Evolutionary conservation across 495 filamentous ascomycete genomes (phyloP).

Genomic region (Tetracladium setigerum): DNA sequence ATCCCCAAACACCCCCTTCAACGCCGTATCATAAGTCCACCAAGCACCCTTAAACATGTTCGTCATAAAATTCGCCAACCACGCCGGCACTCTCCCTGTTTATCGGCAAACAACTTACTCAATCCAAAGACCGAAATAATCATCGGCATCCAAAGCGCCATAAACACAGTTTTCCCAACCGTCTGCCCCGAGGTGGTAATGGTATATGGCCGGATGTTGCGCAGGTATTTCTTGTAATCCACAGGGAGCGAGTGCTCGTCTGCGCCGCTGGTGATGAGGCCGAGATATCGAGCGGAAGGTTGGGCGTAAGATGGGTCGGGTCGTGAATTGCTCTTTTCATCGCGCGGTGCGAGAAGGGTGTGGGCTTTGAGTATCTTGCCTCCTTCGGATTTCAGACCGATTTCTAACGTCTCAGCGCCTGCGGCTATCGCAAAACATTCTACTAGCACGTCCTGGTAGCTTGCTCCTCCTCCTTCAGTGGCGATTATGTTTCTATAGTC

Average conservation of each 20-base stretch:
- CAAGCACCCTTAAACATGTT: conserved; percentile 52
- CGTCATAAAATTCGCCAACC: conserved; percentile 46
- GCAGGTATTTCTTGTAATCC: conserved; percentile 65
- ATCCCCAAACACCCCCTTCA: conserved; percentile 68
- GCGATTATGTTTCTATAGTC: conserved; percentile 85
- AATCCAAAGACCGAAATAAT: conserved; percentile 42
- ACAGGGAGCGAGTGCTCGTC: conserved; percentile 66
- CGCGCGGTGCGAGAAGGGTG: conserved; percentile 10
- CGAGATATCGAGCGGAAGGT: conserved; percentile 74
- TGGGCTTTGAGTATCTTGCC: conserved; percentile 41
- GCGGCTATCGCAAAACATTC: conserved; percentile 60
- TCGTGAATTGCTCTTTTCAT: conserved; percentile 25
- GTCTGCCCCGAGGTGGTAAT: conserved; percentile 58
- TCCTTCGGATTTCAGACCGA: background rate
- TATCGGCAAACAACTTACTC: conserved; percentile 42
- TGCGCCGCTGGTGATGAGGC: conserved; percentile 68
- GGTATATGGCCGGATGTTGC: conserved; percentile 56
- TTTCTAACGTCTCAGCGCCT: conserved; percentile 4
- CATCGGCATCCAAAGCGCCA: conserved; percentile 51
- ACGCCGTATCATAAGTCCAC: conserved; percentile 65
- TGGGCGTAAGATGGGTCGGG: conserved; percentile 66
- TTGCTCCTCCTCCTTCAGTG: conserved; percentile 78
- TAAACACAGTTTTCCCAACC: conserved; percentile 54
- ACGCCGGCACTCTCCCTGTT: conserved; percentile 60
- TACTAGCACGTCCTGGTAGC: conserved; percentile 77